These are phyloP conservation scores for Tolypocladium nubicola DNA, from an alignment of 2,329 filamentous ascomycete genomes.

Conservation along the genomic window DNA sequence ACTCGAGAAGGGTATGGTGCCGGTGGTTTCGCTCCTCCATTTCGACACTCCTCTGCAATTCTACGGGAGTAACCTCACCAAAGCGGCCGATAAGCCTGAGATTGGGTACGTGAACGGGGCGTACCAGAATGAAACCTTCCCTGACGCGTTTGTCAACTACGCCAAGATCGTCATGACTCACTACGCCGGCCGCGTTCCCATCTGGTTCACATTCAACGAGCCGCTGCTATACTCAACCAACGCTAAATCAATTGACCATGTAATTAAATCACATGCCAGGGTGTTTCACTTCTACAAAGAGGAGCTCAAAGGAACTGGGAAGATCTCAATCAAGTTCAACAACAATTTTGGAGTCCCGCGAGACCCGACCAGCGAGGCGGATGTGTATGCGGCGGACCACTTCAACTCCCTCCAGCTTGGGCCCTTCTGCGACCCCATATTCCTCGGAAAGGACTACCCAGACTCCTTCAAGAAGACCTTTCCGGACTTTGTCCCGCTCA, in stretches of 20 bases:
- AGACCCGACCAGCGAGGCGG: slow-evolving; percentile 24
- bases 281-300: slow-evolving; percentile 44
- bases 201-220: slow-evolving; percentile 45
- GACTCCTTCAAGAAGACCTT: slow-evolving; percentile 33
- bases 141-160: slow-evolving; percentile 41
- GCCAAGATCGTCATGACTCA: slow-evolving; percentile 40
- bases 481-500: slow-evolving; percentile 34
- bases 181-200: slow-evolving; percentile 38
- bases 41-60: slow-evolving; percentile 37
- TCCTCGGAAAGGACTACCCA: slow-evolving; percentile 39
- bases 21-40: slow-evolving; percentile 36
- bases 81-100: slow-evolving; percentile 9
- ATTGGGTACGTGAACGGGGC: slow-evolving; percentile 30
- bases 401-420: slow-evolving; percentile 37
- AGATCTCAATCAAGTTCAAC: slow-evolving; percentile 38
- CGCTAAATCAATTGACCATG: slow-evolving; percentile 26
- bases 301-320: slow-evolving; percentile 37
- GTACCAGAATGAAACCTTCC: slow-evolving; percentile 34
- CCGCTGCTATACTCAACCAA: slow-evolving; percentile 31
- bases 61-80: slow-evolving; percentile 20
- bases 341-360: slow-evolving; percentile 39
- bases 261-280: slow-evolving; percentile 36
- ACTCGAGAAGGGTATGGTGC: slow-evolving; percentile 37
- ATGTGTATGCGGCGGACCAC: slow-evolving; percentile 33
- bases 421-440: slow-evolving; percentile 42